phyloP scores from a whole-genome alignment of 306 rosid genomes.

The Lagenaria siceraria region DNA sequence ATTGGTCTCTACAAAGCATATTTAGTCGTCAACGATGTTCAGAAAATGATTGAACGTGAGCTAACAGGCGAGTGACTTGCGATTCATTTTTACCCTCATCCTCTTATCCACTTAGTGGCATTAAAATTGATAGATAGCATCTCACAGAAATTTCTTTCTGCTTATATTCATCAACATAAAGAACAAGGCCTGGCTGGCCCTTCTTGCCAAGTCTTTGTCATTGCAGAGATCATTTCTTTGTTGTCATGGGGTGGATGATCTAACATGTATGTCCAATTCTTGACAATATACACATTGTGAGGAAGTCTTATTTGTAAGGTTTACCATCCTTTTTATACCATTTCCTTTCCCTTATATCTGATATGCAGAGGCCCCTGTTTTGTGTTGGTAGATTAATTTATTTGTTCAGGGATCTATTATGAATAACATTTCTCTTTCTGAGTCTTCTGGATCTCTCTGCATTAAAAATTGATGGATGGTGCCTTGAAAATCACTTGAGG shows the following conservation, averaged over 20 bases:
- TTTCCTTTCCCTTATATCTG: neutral
- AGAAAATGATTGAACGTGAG: slow-evolving; percentile 56
- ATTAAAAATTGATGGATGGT: neutral
- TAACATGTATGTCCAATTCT: neutral
- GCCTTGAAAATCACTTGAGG: neutral
- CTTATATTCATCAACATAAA: slow-evolving; percentile 5
- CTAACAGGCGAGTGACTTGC: slow-evolving; percentile 15
- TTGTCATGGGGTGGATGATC: neutral
- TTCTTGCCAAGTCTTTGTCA: neutral
- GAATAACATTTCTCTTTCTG: neutral
- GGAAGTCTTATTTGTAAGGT: neutral
- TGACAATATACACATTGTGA: neutral
- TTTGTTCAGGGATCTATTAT: neutral
- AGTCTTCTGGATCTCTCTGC: slow-evolving; percentile 1
- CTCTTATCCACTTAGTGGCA: neutral
- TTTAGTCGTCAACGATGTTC: slow-evolving; percentile 54
- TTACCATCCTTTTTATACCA: neutral
- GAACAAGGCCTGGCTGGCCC: neutral
- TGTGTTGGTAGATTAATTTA: neutral
- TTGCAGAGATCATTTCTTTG: neutral
- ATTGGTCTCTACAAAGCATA: slow-evolving; percentile 68
- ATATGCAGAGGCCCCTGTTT: neutral
- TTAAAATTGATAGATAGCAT: neutral
- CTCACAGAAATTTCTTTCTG: neutral
- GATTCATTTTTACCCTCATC: slow-evolving; percentile 4